Percentiles rank a stretch among this genome's conserved stretches.
These are phyloP conservation scores for Aspergillus aculeatinus DNA, from an alignment of 2,329 filamentous ascomycete genomes.

Conservation along the genomic window DNA sequence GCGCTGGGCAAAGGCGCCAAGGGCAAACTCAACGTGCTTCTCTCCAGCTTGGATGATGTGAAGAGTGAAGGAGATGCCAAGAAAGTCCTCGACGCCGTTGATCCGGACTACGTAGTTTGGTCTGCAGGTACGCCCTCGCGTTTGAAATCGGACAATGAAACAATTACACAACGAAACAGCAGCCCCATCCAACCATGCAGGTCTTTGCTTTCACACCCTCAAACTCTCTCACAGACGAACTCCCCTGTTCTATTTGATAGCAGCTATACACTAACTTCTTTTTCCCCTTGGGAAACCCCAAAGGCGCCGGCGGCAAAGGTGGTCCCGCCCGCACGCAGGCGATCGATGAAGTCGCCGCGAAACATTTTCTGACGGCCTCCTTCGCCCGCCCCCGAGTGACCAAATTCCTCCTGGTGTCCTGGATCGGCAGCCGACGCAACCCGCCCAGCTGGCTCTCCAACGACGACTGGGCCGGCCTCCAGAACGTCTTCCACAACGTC, in stretches of 20 bases:
- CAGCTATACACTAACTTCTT: neutral
- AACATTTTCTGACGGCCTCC: conserved; percentile 53
- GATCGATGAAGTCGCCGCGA: conserved; percentile 56
- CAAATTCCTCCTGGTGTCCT: conserved; percentile 58
- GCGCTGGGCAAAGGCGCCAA: conserved; percentile 57
- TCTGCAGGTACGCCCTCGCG: conserved; percentile 40
- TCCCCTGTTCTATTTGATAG: too few relatives aligned
- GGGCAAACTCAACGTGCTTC: conserved; percentile 66
- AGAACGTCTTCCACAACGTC: conserved; percentile 49
- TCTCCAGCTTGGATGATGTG: conserved; percentile 71
- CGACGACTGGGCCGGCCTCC: conserved; percentile 46
- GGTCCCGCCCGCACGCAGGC: conserved; percentile 51
- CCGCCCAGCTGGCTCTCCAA: conserved; percentile 54
- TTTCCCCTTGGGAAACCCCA: neutral
- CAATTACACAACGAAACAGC: neutral
- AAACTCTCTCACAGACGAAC: neutral
- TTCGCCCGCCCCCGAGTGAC: conserved; percentile 46
- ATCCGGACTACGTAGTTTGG: conserved; percentile 50
- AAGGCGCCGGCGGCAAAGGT: conserved; percentile 58
- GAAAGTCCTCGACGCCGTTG: conserved; percentile 53
- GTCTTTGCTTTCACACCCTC: neutral
- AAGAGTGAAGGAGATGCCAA: conserved; percentile 62
- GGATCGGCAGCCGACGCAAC: conserved; percentile 51
- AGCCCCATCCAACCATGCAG: neutral
- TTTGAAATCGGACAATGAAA: neutral